phyloP scores from a whole-genome alignment of 1,284 basidiomycete species.

The Hymenochaete sp. region DNA sequence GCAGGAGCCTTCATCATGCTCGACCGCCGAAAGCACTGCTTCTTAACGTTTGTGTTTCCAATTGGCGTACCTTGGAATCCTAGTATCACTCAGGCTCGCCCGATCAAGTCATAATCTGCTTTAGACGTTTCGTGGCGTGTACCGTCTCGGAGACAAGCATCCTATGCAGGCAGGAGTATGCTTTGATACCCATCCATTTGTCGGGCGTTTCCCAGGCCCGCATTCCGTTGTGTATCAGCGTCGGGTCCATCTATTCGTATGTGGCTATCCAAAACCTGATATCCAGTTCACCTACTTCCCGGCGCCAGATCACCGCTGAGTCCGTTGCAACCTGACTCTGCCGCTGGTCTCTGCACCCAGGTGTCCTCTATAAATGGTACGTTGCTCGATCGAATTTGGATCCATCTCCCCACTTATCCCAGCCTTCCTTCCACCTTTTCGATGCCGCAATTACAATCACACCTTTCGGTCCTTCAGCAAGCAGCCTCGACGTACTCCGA shows the following conservation, averaged over 20 bases:
- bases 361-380: constrained; percentile 5
- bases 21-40: no score
- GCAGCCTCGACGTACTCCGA: constrained; percentile 37
- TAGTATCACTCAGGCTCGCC: no score
- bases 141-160: no score
- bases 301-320: constrained; percentile 13
- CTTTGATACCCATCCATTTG: background rate
- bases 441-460: constrained; percentile 32
- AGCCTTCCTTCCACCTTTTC: constrained; percentile 5
- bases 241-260: no score
- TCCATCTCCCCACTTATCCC: constrained; percentile 1
- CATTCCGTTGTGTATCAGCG: constrained; percentile 11
- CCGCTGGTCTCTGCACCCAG: constrained; percentile 4
- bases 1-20: no score
- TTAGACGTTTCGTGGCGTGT: no score
- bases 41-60: no score
- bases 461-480: constrained; percentile 43
- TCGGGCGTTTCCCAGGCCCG: constrained; percentile 13
- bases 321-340: constrained; percentile 16
- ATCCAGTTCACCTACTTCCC: constrained; percentile 15
- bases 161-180: no score
- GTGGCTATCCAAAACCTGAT: constrained; percentile 18
- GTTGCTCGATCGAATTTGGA: constrained; percentile 5
- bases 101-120: no score
- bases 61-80: no score